Evolutionary conservation across 2,329 filamentous ascomycete genomes (phyloP).

Genomic region (Arachnomyces sp.): DNA sequence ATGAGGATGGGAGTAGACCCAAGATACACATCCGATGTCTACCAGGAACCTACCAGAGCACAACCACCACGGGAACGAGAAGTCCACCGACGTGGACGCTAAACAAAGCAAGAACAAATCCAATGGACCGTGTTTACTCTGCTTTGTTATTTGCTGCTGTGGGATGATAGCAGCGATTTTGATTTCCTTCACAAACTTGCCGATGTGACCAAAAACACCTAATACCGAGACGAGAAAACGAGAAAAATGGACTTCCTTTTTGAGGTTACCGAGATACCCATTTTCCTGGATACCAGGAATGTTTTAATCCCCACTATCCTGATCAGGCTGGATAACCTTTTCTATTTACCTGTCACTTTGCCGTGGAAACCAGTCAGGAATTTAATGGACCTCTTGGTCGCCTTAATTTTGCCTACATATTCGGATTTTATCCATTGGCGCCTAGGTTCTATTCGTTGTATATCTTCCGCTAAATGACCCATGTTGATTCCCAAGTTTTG

Average conservation of each 20-base stretch:
- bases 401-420: too few relatives aligned
- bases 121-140: slow-evolving; percentile 4
- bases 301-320: background rate
- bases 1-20: slow-evolving; percentile 37
- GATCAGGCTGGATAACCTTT: too few relatives aligned
- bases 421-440: too few relatives aligned
- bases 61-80: slow-evolving; percentile 32
- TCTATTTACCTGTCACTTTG: too few relatives aligned
- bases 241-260: background rate
- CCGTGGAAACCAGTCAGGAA: too few relatives aligned
- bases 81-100: slow-evolving; percentile 31
- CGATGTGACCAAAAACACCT: background rate
- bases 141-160: background rate
- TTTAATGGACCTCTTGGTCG: too few relatives aligned
- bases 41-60: slow-evolving; percentile 31
- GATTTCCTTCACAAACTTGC: slow-evolving; percentile 1
- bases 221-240: background rate
- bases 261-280: background rate
- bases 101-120: slow-evolving; percentile 14
- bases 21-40: slow-evolving; percentile 35
- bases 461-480: too few relatives aligned
- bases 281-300: slow-evolving; percentile 1
- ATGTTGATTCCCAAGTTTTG: too few relatives aligned
- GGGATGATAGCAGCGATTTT: background rate
- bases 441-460: too few relatives aligned